These are phyloP conservation scores for Solanum hybrid DNA, from an alignment of 305 asterid species.

Conservation along the genomic window DNA sequence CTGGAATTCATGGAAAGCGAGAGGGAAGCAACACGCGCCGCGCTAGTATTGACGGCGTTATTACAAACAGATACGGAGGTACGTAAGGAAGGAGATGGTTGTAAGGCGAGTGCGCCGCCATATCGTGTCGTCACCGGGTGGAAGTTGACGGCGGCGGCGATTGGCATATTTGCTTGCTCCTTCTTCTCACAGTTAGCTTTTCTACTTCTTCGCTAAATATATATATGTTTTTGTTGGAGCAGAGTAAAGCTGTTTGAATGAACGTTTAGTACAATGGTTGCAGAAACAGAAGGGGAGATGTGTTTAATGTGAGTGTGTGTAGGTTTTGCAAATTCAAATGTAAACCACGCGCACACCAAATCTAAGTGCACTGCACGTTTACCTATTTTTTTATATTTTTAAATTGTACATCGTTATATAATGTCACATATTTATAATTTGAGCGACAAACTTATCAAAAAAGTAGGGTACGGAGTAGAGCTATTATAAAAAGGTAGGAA, in stretches of 20 bases:
- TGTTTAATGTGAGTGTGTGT: neutral
- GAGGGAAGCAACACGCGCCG: neutral
- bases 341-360: neutral
- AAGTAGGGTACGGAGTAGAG: too few relatives aligned
- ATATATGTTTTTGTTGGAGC: neutral
- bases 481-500: too few relatives aligned
- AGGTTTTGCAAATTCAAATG: neutral
- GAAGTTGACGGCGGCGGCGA: slow-evolving; percentile 28
- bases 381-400: neutral
- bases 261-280: neutral
- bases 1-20: slow-evolving; percentile 8
- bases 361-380: neutral
- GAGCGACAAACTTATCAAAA: too few relatives aligned
- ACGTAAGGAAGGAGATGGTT: neutral
- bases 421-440: too few relatives aligned
- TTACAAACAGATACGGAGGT: neutral
- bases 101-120: neutral
- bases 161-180: slow-evolving; percentile 27
- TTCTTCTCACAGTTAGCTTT: neutral
- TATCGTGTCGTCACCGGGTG: neutral
- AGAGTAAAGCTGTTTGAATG: neutral
- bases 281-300: neutral
- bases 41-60: neutral
- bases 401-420: too few relatives aligned
- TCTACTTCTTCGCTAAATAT: neutral